These are phyloP conservation scores for Kodamaea sp. DNA, from an alignment of 1,139 yeast genomes.

Conservation along the genomic window DNA sequence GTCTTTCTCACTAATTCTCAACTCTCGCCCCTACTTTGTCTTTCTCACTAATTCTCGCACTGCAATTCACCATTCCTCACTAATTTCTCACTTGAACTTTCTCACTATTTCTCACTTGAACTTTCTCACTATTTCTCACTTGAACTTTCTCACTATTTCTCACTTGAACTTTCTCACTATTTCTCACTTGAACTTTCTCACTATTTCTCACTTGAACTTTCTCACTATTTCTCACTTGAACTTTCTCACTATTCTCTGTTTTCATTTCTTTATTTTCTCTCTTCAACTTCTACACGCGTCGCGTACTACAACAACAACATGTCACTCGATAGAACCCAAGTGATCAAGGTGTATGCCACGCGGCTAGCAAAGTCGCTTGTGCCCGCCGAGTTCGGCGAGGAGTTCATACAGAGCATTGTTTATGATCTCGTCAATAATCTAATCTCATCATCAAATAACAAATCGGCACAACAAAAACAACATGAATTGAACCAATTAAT, in stretches of 20 bases:
- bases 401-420: constrained; percentile 33
- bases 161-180: too few relatives aligned
- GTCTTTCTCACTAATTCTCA: too few relatives aligned
- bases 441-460: constrained; percentile 9
- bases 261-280: constrained; percentile 1
- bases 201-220: too few relatives aligned
- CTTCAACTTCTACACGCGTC: constrained; percentile 4
- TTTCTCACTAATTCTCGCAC: too few relatives aligned
- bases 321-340: constrained; percentile 33
- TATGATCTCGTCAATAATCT: constrained; percentile 24
- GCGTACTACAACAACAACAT: constrained; percentile 5
- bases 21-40: too few relatives aligned
- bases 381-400: constrained; percentile 40
- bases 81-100: too few relatives aligned
- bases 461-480: constrained; percentile 9
- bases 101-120: too few relatives aligned
- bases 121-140: too few relatives aligned
- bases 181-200: too few relatives aligned
- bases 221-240: too few relatives aligned
- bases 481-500: constrained; percentile 18
- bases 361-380: constrained; percentile 38
- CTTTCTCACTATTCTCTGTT: background rate
- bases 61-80: too few relatives aligned
- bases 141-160: too few relatives aligned
- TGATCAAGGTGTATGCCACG: constrained; percentile 32